Conservation (phyloP, 1,284 basidiomycete species). For the Limonomyces culmigenus region DNA sequence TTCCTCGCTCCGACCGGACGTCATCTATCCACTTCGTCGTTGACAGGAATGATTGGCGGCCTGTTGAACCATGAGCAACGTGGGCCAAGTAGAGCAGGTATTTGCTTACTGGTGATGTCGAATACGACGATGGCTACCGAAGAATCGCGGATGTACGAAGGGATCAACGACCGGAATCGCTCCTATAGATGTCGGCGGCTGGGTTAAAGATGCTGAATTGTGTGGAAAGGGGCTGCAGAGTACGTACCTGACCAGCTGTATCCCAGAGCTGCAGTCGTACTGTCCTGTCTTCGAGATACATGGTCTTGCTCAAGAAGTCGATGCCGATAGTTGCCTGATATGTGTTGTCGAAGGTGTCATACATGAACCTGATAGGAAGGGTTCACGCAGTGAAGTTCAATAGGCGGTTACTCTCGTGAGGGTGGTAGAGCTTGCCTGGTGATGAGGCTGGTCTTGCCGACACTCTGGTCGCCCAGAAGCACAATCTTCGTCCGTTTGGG, state of each 20-base stretch:
- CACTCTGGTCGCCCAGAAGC: conserved; percentile 82
- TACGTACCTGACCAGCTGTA: conserved; percentile 81
- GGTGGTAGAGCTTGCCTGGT: conserved; percentile 47
- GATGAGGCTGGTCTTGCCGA: conserved; percentile 95
- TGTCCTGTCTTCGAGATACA: conserved; percentile 98
- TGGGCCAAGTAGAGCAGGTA: background rate
- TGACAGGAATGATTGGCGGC: conserved; percentile 91
- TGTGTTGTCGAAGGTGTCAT: conserved; percentile 99
- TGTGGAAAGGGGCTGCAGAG: no score
- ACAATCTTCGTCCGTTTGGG: conserved; percentile 96
- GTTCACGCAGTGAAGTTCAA: background rate
- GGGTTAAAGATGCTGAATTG: no score
- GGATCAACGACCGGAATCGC: conserved; percentile 94
- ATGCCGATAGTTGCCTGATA: conserved; percentile 99
- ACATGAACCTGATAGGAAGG: conserved; percentile 69
- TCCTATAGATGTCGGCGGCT: no score
- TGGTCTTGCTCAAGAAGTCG: conserved; percentile 98
- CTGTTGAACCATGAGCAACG: conserved; percentile 22
- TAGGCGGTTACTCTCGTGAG: background rate
- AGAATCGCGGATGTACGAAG: conserved; percentile 97
- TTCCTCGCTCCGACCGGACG: conserved; percentile 91
- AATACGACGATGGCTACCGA: conserved; percentile 97
- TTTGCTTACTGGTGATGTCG: conserved; percentile 88
- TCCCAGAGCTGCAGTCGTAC: conserved; percentile 98
- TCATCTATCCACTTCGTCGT: conserved; percentile 99